Conservation (phyloP, 345 rosid species). For the Populus ilicifolia region DNA sequence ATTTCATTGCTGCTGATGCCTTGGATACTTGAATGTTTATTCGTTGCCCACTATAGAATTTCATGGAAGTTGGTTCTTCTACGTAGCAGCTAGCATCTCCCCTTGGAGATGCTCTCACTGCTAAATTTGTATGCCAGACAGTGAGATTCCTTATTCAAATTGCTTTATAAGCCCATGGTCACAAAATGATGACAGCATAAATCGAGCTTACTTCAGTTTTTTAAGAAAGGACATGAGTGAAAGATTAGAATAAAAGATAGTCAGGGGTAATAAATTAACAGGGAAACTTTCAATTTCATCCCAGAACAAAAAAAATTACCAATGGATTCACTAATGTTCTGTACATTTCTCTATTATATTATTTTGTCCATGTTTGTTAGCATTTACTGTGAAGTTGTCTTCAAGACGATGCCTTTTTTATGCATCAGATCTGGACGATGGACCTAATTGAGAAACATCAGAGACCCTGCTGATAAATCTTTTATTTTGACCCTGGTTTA, state of each 20-base stretch:
- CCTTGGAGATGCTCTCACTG: not conserved
- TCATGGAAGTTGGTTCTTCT: not conserved
- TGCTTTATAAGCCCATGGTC: not conserved
- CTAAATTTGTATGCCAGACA: not conserved
- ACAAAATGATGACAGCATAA: not conserved
- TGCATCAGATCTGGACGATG: not conserved
- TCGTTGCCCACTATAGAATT: not conserved
- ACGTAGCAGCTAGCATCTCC: too few relatives aligned
- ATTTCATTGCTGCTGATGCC: not conserved
- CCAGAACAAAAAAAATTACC: not conserved
- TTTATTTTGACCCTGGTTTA: not conserved
- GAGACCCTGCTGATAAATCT: not conserved
- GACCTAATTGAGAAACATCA: not conserved
- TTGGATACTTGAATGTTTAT: not conserved
- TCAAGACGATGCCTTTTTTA: not conserved
- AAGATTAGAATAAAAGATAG: not conserved
- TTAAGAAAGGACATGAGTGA: not conserved
- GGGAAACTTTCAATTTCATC: not conserved
- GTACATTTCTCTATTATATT: not conserved
- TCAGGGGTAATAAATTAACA: not conserved
- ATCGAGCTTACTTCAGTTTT: not conserved
- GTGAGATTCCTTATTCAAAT: constrained; percentile 1
- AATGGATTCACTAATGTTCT: not conserved
- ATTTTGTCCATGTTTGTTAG: not conserved
- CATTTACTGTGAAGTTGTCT: not conserved